These are phyloP conservation scores for Flaveria ramosissima DNA, from an alignment of 129 eudicot genomes.

Conservation along the genomic window DNA sequence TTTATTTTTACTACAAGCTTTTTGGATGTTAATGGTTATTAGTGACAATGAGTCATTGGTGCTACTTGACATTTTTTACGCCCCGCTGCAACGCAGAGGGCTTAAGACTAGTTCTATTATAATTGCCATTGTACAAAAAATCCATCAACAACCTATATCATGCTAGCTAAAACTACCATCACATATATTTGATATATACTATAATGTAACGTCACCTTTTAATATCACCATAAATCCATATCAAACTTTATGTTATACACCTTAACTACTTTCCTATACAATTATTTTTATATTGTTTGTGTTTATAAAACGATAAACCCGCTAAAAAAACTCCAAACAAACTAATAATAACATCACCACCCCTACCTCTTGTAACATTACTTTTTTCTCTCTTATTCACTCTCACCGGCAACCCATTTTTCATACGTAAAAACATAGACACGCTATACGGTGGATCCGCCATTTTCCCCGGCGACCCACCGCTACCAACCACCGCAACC, in stretches of 20 bases:
- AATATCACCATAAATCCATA: too few relatives aligned
- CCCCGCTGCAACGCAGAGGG: too few relatives aligned
- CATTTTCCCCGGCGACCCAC: slow-evolving; percentile 40
- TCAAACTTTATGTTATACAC: neutral
- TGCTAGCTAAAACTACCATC: too few relatives aligned
- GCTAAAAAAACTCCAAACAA: neutral
- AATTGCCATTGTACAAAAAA: too few relatives aligned
- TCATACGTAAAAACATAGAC: slow-evolving; percentile 49
- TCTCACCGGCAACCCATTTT: slow-evolving; percentile 45
- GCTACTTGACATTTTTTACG: too few relatives aligned
- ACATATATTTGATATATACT: too few relatives aligned
- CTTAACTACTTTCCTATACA: neutral
- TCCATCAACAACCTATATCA: too few relatives aligned
- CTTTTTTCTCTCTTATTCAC: slow-evolving; percentile 33
- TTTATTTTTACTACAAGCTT: too few relatives aligned
- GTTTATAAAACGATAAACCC: neutral
- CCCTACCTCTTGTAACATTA: neutral
- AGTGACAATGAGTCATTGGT: too few relatives aligned
- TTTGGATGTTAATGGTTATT: too few relatives aligned
- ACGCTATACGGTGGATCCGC: slow-evolving; percentile 52
- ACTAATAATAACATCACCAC: neutral
- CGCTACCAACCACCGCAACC: slow-evolving; percentile 53
- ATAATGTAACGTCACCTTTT: too few relatives aligned
- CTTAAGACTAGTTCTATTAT: too few relatives aligned
- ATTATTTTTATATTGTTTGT: neutral